phyloP scores from a whole-genome alignment of 805 yeast genomes.

The Candida berthetii region DNA sequence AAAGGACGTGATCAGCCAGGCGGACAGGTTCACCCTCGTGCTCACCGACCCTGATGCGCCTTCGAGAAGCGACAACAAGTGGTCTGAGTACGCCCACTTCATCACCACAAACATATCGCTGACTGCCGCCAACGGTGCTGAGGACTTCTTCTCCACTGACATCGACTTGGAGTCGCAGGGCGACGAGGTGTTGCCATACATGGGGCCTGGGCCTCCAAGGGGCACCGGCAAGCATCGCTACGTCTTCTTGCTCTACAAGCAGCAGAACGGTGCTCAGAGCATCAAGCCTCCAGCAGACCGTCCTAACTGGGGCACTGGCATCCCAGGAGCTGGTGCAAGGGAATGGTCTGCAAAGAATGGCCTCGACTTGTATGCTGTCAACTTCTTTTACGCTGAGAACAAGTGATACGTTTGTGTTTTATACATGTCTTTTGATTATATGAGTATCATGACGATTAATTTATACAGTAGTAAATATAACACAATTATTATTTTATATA shows the following conservation, averaged over 20 bases:
- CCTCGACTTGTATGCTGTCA: constrained; percentile 64
- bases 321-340: constrained; percentile 70
- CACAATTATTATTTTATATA: too few relatives aligned
- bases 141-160: constrained; percentile 28
- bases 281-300: constrained; percentile 41
- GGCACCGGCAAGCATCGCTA: constrained; percentile 86
- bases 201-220: constrained; percentile 89
- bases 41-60: constrained; percentile 96
- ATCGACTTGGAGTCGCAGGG: constrained; percentile 27
- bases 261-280: constrained; percentile 32
- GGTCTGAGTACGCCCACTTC: constrained; percentile 87
- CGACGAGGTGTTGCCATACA: constrained; percentile 45
- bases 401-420: constrained; percentile 11
- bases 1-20: constrained; percentile 17
- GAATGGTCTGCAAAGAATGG: constrained; percentile 65
- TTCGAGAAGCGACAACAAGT: constrained; percentile 68
- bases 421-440: too few relatives aligned
- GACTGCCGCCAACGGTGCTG: constrained; percentile 26
- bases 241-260: constrained; percentile 70
- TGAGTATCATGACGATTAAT: too few relatives aligned
- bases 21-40: constrained; percentile 63
- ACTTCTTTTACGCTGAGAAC: constrained; percentile 81
- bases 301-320: constrained; percentile 83
- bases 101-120: constrained; percentile 49
- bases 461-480: too few relatives aligned